These are phyloP conservation scores for Claviceps africana DNA, from an alignment of 2,329 filamentous ascomycete species.

Conservation along the genomic window DNA sequence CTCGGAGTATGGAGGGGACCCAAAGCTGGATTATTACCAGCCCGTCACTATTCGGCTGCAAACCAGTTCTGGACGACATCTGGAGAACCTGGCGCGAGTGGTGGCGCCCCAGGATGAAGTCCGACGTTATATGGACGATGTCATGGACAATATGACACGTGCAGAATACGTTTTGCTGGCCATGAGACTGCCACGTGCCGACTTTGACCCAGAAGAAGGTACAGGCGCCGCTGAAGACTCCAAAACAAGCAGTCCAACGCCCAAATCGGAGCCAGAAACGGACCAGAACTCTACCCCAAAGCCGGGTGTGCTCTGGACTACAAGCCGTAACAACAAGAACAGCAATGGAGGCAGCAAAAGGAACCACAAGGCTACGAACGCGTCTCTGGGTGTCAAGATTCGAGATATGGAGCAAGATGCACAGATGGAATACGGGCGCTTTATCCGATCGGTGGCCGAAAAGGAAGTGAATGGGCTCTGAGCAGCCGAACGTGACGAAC, in stretches of 20 bases:
- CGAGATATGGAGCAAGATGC: slow-evolving; percentile 22
- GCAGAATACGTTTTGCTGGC: slow-evolving; percentile 54
- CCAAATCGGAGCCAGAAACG: slow-evolving; percentile 15
- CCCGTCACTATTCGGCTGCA: slow-evolving; percentile 53
- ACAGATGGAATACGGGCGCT: slow-evolving; percentile 22
- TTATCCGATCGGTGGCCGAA: slow-evolving; percentile 23
- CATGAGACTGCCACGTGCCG: slow-evolving; percentile 45
- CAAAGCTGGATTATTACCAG: slow-evolving; percentile 58
- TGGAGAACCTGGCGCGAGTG: slow-evolving; percentile 47
- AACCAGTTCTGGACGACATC: slow-evolving; percentile 37
- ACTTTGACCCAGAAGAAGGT: slow-evolving; percentile 17
- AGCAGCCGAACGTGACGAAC: not conserved
- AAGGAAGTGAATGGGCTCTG: slow-evolving; percentile 16
- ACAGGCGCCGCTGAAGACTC: slow-evolving; percentile 14
- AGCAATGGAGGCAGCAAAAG: not conserved
- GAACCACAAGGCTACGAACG: slow-evolving; percentile 5
- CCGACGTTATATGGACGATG: slow-evolving; percentile 51
- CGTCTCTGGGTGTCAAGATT: slow-evolving; percentile 11
- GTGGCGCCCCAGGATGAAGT: slow-evolving; percentile 52
- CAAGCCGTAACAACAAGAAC: slow-evolving; percentile 2
- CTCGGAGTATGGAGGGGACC: slow-evolving; percentile 51
- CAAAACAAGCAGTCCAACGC: slow-evolving; percentile 17
- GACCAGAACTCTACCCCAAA: slow-evolving; percentile 13
- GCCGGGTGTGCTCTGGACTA: slow-evolving; percentile 23
- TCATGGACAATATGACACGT: slow-evolving; percentile 55